Evolutionary conservation across 805 yeast species (phyloP).

Genomic region (Peterozyma xylosa): DNA sequence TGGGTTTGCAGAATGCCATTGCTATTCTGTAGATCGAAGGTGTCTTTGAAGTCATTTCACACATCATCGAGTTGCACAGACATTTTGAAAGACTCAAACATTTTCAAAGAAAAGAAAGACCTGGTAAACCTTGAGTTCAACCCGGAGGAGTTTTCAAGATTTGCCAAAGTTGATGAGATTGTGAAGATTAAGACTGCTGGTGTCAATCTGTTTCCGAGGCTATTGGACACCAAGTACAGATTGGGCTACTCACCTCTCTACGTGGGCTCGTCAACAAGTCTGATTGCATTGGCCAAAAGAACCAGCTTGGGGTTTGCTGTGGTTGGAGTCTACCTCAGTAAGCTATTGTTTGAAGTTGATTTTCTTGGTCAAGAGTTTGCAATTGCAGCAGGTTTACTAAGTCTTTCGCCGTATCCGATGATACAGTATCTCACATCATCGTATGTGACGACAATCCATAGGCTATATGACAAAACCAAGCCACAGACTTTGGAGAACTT

Average conservation of each 20-base stretch:
- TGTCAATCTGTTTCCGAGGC: slow-evolving; percentile 13
- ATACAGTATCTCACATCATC: slow-evolving; percentile 48
- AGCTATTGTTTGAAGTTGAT: slow-evolving; percentile 45
- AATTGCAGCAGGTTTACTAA: slow-evolving; percentile 28
- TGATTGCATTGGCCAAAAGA: slow-evolving; percentile 56
- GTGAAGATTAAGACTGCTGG: slow-evolving; percentile 22
- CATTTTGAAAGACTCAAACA: too few relatives aligned
- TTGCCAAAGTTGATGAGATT: too few relatives aligned
- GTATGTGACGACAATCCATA: slow-evolving; percentile 63
- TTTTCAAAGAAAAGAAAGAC: too few relatives aligned
- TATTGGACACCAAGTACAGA: slow-evolving; percentile 37
- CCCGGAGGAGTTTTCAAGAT: too few relatives aligned
- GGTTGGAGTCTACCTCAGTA: slow-evolving; percentile 56
- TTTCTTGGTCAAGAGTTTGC: slow-evolving; percentile 45
- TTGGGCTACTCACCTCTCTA: slow-evolving; percentile 38
- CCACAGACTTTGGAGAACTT: slow-evolving; percentile 62
- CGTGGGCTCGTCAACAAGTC: slow-evolving; percentile 53
- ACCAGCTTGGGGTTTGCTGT: slow-evolving; percentile 54
- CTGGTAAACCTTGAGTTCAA: too few relatives aligned
- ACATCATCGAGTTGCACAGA: too few relatives aligned
- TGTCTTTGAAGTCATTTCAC: too few relatives aligned
- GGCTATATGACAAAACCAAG: slow-evolving; percentile 56
- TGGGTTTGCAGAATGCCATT: too few relatives aligned
- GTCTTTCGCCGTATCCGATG: slow-evolving; percentile 51
- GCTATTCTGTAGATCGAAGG: too few relatives aligned